Evolutionary conservation across 2,329 filamentous ascomycete species (phyloP).

Genomic region (Paecilomyces niveus): DNA sequence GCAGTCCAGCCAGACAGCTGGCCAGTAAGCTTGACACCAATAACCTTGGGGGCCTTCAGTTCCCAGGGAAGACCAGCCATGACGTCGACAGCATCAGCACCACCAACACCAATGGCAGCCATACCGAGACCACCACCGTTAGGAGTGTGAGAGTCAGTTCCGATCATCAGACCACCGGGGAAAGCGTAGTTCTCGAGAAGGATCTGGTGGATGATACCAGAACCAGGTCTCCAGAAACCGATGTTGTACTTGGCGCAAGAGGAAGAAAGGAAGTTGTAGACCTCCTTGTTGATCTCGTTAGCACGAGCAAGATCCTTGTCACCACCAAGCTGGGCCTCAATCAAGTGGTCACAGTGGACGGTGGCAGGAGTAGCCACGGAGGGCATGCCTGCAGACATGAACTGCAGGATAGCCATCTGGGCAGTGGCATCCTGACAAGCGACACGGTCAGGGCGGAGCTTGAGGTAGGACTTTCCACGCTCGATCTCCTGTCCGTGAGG

Average conservation of each 20-base stretch:
- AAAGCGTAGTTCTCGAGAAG: conserved; percentile 98
- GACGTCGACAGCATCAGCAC: conserved; percentile 96
- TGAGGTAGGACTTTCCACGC: conserved; percentile 91
- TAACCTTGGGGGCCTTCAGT: conserved; percentile 93
- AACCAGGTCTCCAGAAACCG: conserved; percentile 98
- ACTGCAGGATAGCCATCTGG: conserved; percentile 99
- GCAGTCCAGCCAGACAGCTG: conserved; percentile 83
- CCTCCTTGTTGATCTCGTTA: conserved; percentile 94
- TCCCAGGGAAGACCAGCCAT: conserved; percentile 98
- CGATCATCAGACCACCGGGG: conserved; percentile 95
- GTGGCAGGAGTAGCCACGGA: conserved; percentile 89
- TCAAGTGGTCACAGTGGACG: conserved; percentile 98
- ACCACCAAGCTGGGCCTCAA: conserved; percentile 92
- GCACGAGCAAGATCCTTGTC: conserved; percentile 89
- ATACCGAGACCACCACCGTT: conserved; percentile 96
- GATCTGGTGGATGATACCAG: conserved; percentile 99
- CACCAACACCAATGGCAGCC: conserved; percentile 91
- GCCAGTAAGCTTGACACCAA: conserved; percentile 93
- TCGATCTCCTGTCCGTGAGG: conserved; percentile 93
- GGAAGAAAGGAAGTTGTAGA: conserved; percentile 92
- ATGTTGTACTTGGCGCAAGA: conserved; percentile 99
- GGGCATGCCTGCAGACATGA: conserved; percentile 98
- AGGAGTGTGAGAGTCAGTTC: conserved; percentile 95
- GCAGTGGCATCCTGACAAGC: conserved; percentile 99
- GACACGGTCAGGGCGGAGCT: conserved; percentile 92